Conservation (phyloP, 805 yeast species). For the Candida khao-thaluensis region DNA sequence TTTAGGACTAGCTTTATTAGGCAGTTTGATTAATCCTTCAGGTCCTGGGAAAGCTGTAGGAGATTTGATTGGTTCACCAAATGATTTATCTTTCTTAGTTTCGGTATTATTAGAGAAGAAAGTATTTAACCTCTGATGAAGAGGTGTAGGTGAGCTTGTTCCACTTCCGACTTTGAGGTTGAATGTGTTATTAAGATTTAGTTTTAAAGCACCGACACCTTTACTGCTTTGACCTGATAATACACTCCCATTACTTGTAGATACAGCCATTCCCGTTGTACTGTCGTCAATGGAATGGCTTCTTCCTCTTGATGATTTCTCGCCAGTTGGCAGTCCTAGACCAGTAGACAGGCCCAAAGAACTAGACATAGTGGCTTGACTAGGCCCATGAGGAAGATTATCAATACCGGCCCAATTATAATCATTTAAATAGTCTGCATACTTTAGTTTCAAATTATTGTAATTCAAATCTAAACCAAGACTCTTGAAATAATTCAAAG, state of each 20-base stretch:
- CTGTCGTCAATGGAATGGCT: no score
- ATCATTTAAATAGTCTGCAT: slow-evolving; percentile 24
- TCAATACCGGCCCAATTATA: slow-evolving; percentile 33
- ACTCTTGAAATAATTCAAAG: slow-evolving; percentile 32
- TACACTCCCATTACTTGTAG: background rate
- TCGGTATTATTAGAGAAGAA: slow-evolving; percentile 5
- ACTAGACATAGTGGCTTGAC: no score
- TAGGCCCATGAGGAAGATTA: background rate
- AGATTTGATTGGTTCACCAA: slow-evolving; percentile 4
- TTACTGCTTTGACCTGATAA: background rate
- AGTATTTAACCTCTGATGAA: slow-evolving; percentile 8
- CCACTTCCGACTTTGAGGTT: background rate
- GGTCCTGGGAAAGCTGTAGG: slow-evolving; percentile 1
- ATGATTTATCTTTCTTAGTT: slow-evolving; percentile 1
- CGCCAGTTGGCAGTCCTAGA: no score
- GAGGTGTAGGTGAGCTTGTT: slow-evolving; percentile 9
- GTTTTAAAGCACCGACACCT: background rate
- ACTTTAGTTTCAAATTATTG: slow-evolving; percentile 24
- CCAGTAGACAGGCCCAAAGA: no score
- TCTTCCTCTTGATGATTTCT: no score
- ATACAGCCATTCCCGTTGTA: background rate
- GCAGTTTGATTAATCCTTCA: background rate
- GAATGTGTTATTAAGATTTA: background rate
- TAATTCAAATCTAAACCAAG: slow-evolving; percentile 27
- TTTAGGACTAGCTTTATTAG: background rate